phyloP scores from a whole-genome alignment of 2,329 filamentous ascomycete species.

The Fusarium graminum region DNA sequence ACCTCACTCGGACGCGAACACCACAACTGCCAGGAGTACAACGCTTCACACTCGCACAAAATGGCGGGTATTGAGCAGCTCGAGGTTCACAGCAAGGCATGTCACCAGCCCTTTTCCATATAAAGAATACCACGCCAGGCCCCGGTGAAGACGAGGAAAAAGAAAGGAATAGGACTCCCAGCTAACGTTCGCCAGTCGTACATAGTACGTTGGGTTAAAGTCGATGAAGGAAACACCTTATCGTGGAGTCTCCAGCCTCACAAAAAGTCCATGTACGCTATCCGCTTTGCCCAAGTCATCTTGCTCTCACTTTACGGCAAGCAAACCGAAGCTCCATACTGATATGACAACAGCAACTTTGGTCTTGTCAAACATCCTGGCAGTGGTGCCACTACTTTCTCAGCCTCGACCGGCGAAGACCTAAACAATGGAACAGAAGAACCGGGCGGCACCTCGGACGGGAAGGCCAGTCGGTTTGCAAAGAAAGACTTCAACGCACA shows the following conservation, averaged over 20 bases:
- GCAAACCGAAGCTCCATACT: constrained; percentile 14
- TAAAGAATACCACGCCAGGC: constrained; percentile 2
- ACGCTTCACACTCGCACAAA: constrained; percentile 39
- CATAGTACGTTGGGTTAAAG: constrained; percentile 96
- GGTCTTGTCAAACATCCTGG: constrained; percentile 98
- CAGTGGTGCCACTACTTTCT: constrained; percentile 67
- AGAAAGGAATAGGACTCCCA: constrained; percentile 5
- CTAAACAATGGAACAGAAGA: constrained; percentile 63
- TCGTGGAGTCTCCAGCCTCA: constrained; percentile 98
- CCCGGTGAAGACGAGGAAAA: not conserved
- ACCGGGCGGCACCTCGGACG: constrained; percentile 58
- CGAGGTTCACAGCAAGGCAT: constrained; percentile 96
- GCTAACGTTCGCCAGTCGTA: constrained; percentile 79
- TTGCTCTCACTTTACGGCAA: not conserved
- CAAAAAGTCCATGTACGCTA: constrained; percentile 87
- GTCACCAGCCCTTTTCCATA: constrained; percentile 15
- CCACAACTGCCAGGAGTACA: constrained; percentile 8
- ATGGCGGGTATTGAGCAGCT: constrained; percentile 98
- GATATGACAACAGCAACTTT: constrained; percentile 75
- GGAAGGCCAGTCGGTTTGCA: constrained; percentile 62
- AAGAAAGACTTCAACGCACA: constrained; percentile 73
- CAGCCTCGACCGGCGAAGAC: constrained; percentile 59
- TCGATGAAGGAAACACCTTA: constrained; percentile 89
- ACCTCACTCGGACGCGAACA: constrained; percentile 20
- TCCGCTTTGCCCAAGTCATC: constrained; percentile 11